These are phyloP conservation scores for Fraxinus velutina DNA, from an alignment of 305 asterid species.

Conservation along the genomic window DNA sequence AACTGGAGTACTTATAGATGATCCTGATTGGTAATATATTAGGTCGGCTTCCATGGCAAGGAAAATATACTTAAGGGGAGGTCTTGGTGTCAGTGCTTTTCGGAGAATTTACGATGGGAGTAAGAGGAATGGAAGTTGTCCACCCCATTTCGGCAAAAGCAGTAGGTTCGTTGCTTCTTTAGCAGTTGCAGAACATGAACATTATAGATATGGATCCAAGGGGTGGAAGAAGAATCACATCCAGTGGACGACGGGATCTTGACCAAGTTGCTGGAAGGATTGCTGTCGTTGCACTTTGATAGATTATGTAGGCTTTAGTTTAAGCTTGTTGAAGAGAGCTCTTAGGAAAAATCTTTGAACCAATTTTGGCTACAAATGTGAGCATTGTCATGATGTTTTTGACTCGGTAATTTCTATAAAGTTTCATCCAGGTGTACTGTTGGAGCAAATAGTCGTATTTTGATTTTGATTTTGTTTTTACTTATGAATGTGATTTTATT, in stretches of 20 bases:
- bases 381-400: no score
- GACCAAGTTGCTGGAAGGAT: constrained; percentile 4
- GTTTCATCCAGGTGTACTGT: no score
- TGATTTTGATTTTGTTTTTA: no score
- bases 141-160: constrained; percentile 50
- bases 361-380: no score
- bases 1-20: constrained; percentile 52
- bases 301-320: neutral
- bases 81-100: constrained; percentile 48
- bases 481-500: no score
- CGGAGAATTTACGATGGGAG: constrained; percentile 52
- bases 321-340: no score
- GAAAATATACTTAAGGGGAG: constrained; percentile 51
- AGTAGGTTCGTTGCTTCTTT: constrained; percentile 48
- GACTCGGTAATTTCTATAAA: no score
- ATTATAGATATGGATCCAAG: constrained; percentile 43
- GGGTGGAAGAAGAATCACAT: constrained; percentile 21
- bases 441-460: no score
- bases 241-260: neutral
- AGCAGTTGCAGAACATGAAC: constrained; percentile 39
- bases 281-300: neutral
- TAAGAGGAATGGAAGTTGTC: constrained; percentile 54
- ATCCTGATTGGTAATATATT: constrained; percentile 54
- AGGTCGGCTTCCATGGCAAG: constrained; percentile 61
- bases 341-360: no score